Evolutionary conservation across 192 early-diverging fungal species (phyloP).

Genomic region (Backusella sp.): DNA sequence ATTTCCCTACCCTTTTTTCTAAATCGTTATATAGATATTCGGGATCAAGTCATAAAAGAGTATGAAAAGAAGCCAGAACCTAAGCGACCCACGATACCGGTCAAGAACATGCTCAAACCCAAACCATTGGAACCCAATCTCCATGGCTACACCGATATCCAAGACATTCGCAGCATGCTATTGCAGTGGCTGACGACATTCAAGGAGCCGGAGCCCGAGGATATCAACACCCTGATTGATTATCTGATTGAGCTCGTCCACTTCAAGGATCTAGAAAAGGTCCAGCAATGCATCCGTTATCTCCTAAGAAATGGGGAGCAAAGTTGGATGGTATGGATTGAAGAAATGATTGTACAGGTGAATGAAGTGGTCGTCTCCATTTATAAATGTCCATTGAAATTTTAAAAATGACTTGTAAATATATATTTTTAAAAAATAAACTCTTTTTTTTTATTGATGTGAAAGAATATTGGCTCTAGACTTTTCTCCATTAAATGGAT

Average conservation of each 20-base stretch:
- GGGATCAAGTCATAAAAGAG: not conserved
- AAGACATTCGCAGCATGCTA: slow-evolving; percentile 21
- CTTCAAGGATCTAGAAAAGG: slow-evolving; percentile 27
- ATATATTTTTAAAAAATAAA: not conserved
- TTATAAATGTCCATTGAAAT: slow-evolving; percentile 1
- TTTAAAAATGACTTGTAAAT: not conserved
- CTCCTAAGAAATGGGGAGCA: not conserved
- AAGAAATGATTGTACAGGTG: not conserved
- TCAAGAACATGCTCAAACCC: not conserved
- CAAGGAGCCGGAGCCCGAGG: slow-evolving; percentile 23
- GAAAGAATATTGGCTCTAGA: not conserved
- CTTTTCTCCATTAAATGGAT: not conserved
- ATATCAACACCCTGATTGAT: slow-evolving; percentile 29
- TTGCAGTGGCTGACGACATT: slow-evolving; percentile 21
- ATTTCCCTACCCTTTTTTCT: no score
- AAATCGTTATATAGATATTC: not conserved
- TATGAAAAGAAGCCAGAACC: not conserved
- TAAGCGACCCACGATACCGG: not conserved
- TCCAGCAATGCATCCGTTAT: not conserved
- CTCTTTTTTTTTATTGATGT: not conserved
- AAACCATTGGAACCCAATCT: slow-evolving; percentile 6
- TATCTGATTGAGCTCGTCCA: slow-evolving; percentile 30
- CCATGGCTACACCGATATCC: slow-evolving; percentile 22
- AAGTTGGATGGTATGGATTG: not conserved
- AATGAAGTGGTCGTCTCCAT: not conserved